Conservation (phyloP, 768 basidiomycete species). For the Holtermanniella nyarrowii region DNA sequence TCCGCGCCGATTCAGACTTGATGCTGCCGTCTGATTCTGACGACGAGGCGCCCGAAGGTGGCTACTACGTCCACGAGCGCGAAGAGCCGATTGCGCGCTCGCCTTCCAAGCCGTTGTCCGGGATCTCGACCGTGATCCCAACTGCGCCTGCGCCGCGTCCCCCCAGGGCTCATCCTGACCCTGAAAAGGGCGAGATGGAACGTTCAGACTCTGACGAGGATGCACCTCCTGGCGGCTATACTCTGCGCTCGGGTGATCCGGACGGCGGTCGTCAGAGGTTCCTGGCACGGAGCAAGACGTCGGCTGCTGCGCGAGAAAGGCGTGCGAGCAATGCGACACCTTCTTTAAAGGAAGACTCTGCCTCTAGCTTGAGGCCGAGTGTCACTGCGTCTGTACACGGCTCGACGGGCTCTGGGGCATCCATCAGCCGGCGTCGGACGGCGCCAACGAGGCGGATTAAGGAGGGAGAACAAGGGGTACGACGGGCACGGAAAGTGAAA, state of each 20-base stretch:
- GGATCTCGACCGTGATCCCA: neutral
- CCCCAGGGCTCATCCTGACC: constrained; percentile 6
- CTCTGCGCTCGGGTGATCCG: constrained; percentile 17
- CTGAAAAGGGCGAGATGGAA: constrained; percentile 17
- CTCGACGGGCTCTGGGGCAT: too few relatives aligned
- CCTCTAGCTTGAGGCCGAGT: too few relatives aligned
- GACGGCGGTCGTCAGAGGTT: constrained; percentile 8
- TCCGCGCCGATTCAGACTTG: constrained; percentile 33
- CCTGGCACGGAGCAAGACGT: constrained; percentile 1
- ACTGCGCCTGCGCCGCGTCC: neutral
- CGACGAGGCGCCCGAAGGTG: constrained; percentile 35
- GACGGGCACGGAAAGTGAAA: too few relatives aligned
- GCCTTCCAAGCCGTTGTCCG: constrained; percentile 6
- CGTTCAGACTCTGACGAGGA: constrained; percentile 34
- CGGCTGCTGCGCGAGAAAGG: too few relatives aligned
- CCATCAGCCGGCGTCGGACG: too few relatives aligned
- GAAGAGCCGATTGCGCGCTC: neutral
- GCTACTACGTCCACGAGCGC: constrained; percentile 33
- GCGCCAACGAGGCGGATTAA: too few relatives aligned
- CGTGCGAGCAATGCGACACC: too few relatives aligned
- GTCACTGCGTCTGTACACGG: too few relatives aligned
- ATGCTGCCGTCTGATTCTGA: constrained; percentile 41
- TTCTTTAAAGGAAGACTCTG: too few relatives aligned
- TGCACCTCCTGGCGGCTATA: constrained; percentile 25
- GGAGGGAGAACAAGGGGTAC: too few relatives aligned